Evolutionary conservation across 768 basidiomycete genomes (phyloP).

Genomic region (Kondoa subrosea): DNA sequence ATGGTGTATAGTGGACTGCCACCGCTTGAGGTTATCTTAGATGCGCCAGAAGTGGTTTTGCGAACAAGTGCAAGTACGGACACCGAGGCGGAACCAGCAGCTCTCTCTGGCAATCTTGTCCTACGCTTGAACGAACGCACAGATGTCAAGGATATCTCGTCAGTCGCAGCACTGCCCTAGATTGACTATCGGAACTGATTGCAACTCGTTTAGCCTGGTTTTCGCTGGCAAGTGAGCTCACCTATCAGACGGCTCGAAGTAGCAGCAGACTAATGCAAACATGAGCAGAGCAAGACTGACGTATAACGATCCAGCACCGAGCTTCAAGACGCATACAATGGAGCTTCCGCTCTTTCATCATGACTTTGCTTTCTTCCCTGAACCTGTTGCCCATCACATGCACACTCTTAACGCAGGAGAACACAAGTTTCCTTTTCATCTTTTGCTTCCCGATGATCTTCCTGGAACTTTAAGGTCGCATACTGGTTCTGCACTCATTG

Average conservation of each 20-base stretch:
- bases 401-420: slow-evolving; percentile 92
- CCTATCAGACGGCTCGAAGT: slow-evolving; percentile 21
- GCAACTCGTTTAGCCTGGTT: slow-evolving; percentile 61
- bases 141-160: slow-evolving; percentile 37
- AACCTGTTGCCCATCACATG: slow-evolving; percentile 34
- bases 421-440: slow-evolving; percentile 80
- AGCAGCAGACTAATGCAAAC: neutral
- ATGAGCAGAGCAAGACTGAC: slow-evolving; percentile 19
- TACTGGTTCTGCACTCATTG: slow-evolving; percentile 42
- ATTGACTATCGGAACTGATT: slow-evolving; percentile 26
- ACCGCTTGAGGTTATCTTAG: slow-evolving; percentile 55
- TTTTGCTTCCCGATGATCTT: slow-evolving; percentile 65
- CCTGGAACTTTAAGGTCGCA: slow-evolving; percentile 57
- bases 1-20: slow-evolving; percentile 6
- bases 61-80: slow-evolving; percentile 49
- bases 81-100: slow-evolving; percentile 62
- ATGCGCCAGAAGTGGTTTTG: slow-evolving; percentile 51
- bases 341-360: slow-evolving; percentile 28
- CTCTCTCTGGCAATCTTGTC: slow-evolving; percentile 63
- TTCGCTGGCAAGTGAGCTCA: slow-evolving; percentile 56
- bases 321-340: slow-evolving; percentile 21
- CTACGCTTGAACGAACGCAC: slow-evolving; percentile 66
- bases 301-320: slow-evolving; percentile 22
- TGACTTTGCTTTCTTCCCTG: slow-evolving; percentile 27
- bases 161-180: neutral